Evolutionary conservation across 139 green algal species (phyloP), one percentile per base, ranked within the genome.

Genomic region (Chloropicon primus): DNA sequence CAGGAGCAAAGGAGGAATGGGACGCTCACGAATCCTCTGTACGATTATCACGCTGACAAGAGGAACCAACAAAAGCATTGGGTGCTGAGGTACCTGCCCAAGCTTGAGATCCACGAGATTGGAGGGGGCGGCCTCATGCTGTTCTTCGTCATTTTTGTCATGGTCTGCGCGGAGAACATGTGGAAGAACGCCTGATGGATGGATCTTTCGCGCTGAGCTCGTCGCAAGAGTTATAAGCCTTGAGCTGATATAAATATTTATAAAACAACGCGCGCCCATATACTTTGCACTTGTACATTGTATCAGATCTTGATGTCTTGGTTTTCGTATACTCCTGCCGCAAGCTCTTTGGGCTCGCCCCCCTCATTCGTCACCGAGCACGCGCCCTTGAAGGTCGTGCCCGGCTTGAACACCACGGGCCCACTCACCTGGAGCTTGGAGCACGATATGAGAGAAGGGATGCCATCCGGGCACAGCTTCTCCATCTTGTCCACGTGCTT

Each of bases 401-500:
- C 17, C 17, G 10, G 10, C 41, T 5, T 17, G 41, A 62, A 62
- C 5, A 62, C 17, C 41, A 62, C 41, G 10, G 41, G 41, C 5
- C 41, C 41, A 5, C 41, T 62, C 41, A 62, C 41, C 41, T 5
- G 5, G 10, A 62, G 41, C 41, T 17, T 62, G 10, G 5, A n/a
- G 41, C 41, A 62, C 41, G 5, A 5, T 5, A 62, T 62, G 10
- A 62, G 17, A 17, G 41, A 62, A 17, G 41, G 41, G 10, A 17
- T n/a, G 10, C 41, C 41, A 17, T 17, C 41, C 10, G 41, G 41
- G 41, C 41, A 62, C 10, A 62, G 41, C 41, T 17, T 5, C 17
- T 75, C 72, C 25, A 75, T 41, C 72, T 75, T 75, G 72, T 75
- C 72, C 72, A 75, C 72, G 25, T 75, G 25, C 72, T 93, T 93